Percentiles rank a stretch among this genome's conserved stretches.
phyloP scores from a whole-genome alignment of 257 asterid species.

The Solanum chiquidenum region DNA sequence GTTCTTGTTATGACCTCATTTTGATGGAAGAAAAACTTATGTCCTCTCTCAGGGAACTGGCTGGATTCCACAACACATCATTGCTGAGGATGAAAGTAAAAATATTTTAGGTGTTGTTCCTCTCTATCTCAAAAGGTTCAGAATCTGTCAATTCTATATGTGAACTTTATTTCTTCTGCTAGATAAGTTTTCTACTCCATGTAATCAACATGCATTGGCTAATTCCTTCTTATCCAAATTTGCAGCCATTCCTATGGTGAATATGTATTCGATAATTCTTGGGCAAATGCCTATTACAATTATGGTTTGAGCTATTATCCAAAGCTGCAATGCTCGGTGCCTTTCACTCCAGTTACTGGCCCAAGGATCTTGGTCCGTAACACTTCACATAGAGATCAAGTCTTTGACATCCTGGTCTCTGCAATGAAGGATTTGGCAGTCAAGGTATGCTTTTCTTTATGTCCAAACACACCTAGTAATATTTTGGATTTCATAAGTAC shows the following conservation, averaged over 20 bases:
- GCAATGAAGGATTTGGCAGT: conserved; percentile 70
- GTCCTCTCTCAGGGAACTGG: conserved; percentile 69
- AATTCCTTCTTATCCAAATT: conserved; percentile 8
- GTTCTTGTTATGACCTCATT: background rate
- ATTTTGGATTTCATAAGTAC: background rate
- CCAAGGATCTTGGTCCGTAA: conserved; percentile 83
- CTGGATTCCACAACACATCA: conserved; percentile 83
- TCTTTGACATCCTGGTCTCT: conserved; percentile 78
- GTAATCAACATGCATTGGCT: background rate
- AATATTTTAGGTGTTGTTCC: conserved; percentile 82
- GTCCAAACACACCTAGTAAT: background rate
- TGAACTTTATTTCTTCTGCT: background rate
- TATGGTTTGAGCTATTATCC: conserved; percentile 89
- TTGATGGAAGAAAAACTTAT: conserved; percentile 12
- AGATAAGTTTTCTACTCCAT: background rate
- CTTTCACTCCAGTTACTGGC: conserved; percentile 95
- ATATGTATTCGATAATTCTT: conserved; percentile 95
- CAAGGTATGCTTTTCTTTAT: conserved; percentile 34
- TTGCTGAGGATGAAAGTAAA: conserved; percentile 58
- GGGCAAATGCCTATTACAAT: conserved; percentile 93
- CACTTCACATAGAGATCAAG: conserved; percentile 53
- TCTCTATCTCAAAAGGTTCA: conserved; percentile 87
- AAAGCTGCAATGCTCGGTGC: conserved; percentile 82
- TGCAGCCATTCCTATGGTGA: conserved; percentile 99
- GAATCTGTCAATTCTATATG: conserved; percentile 1